phyloP scores from a whole-genome alignment of 352 stramenopile genomes.

The Blastocystis sp. region DNA sequence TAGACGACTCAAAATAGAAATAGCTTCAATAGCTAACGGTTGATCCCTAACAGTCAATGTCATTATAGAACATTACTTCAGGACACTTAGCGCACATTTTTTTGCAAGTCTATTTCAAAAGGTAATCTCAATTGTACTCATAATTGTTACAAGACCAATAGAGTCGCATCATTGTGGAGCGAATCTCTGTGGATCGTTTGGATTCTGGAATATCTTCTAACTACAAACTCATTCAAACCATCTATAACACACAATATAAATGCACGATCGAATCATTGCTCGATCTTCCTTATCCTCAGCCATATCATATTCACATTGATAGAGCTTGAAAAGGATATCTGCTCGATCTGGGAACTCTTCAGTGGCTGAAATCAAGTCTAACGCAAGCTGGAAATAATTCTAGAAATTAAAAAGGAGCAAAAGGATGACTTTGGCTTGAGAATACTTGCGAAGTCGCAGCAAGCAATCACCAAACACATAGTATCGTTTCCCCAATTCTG shows the following conservation, averaged over 20 bases:
- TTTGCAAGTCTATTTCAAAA: neutral
- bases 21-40: conserved; percentile 16
- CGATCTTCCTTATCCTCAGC: conserved; percentile 19
- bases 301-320: conserved; percentile 14
- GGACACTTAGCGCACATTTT: neutral
- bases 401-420: neutral
- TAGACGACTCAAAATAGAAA: conserved; percentile 7
- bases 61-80: neutral
- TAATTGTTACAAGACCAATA: conserved; percentile 53
- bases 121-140: neutral
- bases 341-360: neutral
- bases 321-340: neutral
- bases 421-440: neutral
- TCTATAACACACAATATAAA: neutral
- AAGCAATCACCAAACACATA: conserved; percentile 15
- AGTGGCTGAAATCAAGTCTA: neutral
- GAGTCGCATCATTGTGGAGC: neutral
- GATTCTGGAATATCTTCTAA: conserved; percentile 26
- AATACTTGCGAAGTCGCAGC: neutral
- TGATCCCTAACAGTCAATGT: neutral
- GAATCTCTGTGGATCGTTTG: neutral
- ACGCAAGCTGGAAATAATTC: neutral
- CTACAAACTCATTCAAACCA: neutral
- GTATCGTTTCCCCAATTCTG: neutral
- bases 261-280: conserved; percentile 16